These are phyloP conservation scores for Colletotrichum incanum DNA, from an alignment of 2,329 filamentous ascomycete species.

Conservation along the genomic window DNA sequence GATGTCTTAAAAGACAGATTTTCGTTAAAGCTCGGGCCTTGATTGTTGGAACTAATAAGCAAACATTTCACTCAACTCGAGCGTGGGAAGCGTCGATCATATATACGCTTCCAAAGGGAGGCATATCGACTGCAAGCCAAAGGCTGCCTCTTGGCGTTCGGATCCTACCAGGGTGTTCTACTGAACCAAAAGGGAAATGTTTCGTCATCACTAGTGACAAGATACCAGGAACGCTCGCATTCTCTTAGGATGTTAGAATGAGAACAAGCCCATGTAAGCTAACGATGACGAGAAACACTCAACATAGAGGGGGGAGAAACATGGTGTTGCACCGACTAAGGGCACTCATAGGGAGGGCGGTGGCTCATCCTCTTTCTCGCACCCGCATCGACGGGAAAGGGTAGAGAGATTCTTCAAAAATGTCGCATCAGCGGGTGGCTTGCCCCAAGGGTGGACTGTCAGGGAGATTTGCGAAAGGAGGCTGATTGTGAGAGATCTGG, in stretches of 20 bases:
- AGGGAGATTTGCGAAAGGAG: background rate
- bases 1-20: background rate
- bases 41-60: background rate
- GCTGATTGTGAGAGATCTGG: background rate
- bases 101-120: slow-evolving; percentile 1
- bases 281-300: background rate
- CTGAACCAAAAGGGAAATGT: background rate
- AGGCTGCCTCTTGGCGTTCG: background rate
- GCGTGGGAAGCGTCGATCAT: slow-evolving; percentile 2
- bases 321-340: background rate
- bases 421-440: slow-evolving; percentile 1
- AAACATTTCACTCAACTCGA: background rate
- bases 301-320: background rate
- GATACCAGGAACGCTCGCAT: slow-evolving; percentile 12
- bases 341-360: background rate
- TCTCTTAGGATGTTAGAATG: slow-evolving; percentile 4
- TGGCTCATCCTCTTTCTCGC: slow-evolving; percentile 1
- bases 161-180: background rate
- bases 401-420: background rate
- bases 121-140: background rate
- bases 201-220: background rate
- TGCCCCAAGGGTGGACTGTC: background rate
- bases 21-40: slow-evolving; percentile 10
- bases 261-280: background rate
- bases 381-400: slow-evolving; percentile 6